Evolutionary conservation across 2,329 filamentous ascomycete genomes (phyloP).

Genomic region (Pseudopithomyces maydicus): DNA sequence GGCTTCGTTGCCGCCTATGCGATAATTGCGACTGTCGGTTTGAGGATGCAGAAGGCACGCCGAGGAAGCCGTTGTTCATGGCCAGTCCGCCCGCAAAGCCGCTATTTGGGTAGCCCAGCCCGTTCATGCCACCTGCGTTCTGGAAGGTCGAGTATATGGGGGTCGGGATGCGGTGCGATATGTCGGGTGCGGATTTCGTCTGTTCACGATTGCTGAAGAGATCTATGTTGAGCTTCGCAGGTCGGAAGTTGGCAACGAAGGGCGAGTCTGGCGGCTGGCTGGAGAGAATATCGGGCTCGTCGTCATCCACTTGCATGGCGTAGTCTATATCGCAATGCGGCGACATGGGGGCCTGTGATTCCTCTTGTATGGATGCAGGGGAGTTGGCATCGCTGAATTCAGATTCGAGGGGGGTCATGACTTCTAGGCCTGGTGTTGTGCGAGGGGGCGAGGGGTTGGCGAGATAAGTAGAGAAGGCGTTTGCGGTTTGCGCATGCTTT

Average conservation of each 20-base stretch:
- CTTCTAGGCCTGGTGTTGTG: constrained; percentile 28
- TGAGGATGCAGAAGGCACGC: constrained; percentile 10
- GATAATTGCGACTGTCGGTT: constrained; percentile 19
- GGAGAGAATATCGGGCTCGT: constrained; percentile 34
- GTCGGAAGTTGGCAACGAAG: constrained; percentile 33
- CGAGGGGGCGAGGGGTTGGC: constrained; percentile 35
- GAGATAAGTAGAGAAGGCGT: constrained; percentile 19
- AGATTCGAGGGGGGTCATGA: constrained; percentile 37
- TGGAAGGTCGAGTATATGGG: constrained; percentile 47
- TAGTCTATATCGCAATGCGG: constrained; percentile 30
- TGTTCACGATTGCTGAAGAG: constrained; percentile 26
- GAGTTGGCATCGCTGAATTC: constrained; percentile 32
- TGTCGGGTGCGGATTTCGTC: constrained; percentile 12
- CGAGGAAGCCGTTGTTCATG: constrained; percentile 16
- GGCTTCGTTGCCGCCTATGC: constrained; percentile 25
- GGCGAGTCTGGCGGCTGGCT: constrained; percentile 46
- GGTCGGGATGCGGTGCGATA: constrained; percentile 44
- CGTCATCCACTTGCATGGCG: constrained; percentile 46
- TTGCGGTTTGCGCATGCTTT: neutral
- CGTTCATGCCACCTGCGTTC: constrained; percentile 28
- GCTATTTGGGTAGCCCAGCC: constrained; percentile 34
- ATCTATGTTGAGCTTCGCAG: constrained; percentile 40
- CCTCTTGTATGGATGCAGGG: constrained; percentile 28
- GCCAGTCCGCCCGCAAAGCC: constrained; percentile 31
- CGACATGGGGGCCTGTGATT: constrained; percentile 25